Evolutionary conservation across 1,139 yeast species (phyloP), one percentile per base, ranked within the genome.

Genomic region (Kodamaea suecica): DNA sequence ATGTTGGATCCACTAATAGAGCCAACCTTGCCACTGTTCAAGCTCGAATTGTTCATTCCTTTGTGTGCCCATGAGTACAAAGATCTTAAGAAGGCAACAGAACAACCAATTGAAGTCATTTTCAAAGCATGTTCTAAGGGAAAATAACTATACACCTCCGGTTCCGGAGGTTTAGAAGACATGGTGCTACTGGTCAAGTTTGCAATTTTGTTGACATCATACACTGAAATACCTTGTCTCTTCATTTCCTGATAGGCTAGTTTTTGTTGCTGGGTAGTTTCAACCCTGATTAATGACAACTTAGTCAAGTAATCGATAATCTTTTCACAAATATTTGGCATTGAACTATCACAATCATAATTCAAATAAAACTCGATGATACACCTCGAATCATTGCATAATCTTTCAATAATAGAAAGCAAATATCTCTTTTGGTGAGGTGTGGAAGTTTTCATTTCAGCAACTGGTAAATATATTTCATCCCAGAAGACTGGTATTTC

Each of bases 401-500:
- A 61, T 45, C 95, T 73, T 49, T 85, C 84, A 21, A 94, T 72
- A 14, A 92, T 74, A 9, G 84, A 78, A 44, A 94, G 67, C 44
- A 92, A 76, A 49, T 87, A 90, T 51, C 95, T 75, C 58, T 92
- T 90, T 60, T 92, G 98, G 54, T 92, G 97, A 7, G 88, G 66
- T 0, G 97, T 87, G 1, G 97, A 85, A 1, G 95, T 80, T 51
- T 81, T 84, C 82, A 92, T 78, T 52, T 92, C 97, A 34, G 94
- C 77, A 30, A 94, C 87, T 4, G 97, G 97, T 61, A 92, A 84
- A 58, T 92, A 94, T 32, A 92, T 87, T 53, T 92, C 97, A 37
- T 83, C 85, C 66, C 92, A 77, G 53, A 94, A 86, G 0, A 94
- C 95, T 2, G 96, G 96, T 33, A 94, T 85, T 56, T 92, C 98